A percentile compares a stretch with the other conserved stretches of the same genome.
Conservation (phyloP, 73 alveolate genomes). For the Tetrahymena borealis region DNA sequence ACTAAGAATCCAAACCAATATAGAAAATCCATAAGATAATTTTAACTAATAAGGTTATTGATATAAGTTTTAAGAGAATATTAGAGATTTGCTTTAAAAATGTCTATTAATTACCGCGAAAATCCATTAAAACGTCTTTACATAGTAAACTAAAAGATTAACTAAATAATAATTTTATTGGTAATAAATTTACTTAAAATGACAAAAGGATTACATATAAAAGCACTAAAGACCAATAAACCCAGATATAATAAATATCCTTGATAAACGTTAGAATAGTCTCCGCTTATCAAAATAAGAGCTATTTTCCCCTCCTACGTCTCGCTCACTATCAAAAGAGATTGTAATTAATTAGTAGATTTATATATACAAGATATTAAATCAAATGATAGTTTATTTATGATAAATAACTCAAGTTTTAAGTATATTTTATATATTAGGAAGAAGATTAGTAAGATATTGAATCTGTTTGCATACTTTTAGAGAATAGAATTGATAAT, state of each 20-base stretch:
- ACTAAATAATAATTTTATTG: not conserved
- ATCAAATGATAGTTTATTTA: not conserved
- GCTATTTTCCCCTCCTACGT: not conserved
- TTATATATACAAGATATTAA: no score
- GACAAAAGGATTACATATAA: not conserved
- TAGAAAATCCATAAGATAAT: no score
- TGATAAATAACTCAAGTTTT: not conserved
- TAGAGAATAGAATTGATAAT: not conserved
- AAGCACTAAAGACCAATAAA: not conserved
- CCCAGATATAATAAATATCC: not conserved
- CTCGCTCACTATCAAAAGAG: not conserved
- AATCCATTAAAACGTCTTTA: not conserved
- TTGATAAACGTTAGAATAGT: not conserved
- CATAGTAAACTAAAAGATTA: not conserved
- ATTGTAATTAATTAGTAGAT: not conserved
- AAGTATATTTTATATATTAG: not conserved
- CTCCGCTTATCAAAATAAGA: not conserved
- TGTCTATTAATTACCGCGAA: not conserved
- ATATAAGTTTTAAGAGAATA: no score
- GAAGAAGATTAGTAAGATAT: not conserved
- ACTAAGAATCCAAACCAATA: no score
- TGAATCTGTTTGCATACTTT: not conserved
- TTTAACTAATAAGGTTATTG: no score
- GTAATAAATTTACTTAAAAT: no score
- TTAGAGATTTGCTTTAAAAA: not conserved